Evolutionary conservation across 306 rosid species (phyloP).

Genomic region (Corylus americana): DNA sequence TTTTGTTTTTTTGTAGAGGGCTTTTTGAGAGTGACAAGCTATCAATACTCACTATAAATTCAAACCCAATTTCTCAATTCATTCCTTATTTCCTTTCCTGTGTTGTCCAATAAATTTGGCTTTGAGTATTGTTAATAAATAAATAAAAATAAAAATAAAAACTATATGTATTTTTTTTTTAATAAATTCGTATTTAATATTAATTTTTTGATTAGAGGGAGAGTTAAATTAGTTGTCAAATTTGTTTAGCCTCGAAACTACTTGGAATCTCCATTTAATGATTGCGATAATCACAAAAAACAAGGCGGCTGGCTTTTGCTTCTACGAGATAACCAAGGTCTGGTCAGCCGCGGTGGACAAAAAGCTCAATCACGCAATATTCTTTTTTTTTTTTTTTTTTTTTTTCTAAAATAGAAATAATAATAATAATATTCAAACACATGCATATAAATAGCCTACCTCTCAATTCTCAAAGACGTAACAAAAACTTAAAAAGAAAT

Average conservation of each 20-base stretch:
- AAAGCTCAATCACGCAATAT: not conserved
- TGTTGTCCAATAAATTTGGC: not conserved
- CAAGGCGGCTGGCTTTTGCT: constrained; percentile 11
- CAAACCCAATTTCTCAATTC: not conserved
- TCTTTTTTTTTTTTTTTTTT: too few relatives aligned
- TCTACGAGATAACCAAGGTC: constrained; percentile 3
- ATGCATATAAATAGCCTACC: too few relatives aligned
- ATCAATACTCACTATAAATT: not conserved
- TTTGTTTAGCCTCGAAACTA: not conserved
- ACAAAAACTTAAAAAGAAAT: too few relatives aligned
- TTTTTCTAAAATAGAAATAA: not conserved
- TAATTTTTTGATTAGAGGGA: too few relatives aligned
- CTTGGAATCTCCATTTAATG: not conserved
- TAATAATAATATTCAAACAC: not conserved
- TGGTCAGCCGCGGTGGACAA: constrained; percentile 25
- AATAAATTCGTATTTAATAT: too few relatives aligned
- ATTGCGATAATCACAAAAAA: not conserved
- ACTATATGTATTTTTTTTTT: too few relatives aligned
- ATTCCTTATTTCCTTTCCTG: not conserved
- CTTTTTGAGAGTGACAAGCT: too few relatives aligned
- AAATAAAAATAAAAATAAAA: too few relatives aligned
- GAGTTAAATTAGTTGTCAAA: too few relatives aligned
- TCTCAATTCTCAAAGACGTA: too few relatives aligned
- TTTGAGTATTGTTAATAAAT: too few relatives aligned
- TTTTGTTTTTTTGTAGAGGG: too few relatives aligned